Conservation (phyloP, 2,329 filamentous ascomycete species). For the Neofusicoccum laricinum region DNA sequence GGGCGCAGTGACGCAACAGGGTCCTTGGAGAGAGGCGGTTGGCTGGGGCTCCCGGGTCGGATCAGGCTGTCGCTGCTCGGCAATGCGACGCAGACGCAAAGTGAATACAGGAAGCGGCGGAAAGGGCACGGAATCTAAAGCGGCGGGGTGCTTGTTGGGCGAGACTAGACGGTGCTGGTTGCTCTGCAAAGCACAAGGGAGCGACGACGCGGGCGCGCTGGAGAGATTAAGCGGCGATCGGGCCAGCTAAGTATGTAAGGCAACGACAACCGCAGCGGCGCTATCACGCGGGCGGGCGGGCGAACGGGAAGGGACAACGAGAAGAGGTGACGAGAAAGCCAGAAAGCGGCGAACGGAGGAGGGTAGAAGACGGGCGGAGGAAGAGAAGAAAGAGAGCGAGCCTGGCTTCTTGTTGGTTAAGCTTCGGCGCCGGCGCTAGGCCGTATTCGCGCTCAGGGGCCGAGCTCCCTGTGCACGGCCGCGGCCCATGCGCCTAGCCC, state of each 20-base stretch:
- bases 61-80: background rate
- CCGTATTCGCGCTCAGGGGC: background rate
- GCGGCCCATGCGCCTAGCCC: background rate
- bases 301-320: slow-evolving; percentile 18
- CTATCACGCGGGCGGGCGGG: slow-evolving; percentile 15
- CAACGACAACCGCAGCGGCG: slow-evolving; percentile 13
- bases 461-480: background rate
- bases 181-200: slow-evolving; percentile 24
- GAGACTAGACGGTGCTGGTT: slow-evolving; percentile 14
- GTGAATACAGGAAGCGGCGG: slow-evolving; percentile 1
- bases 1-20: slow-evolving; percentile 7
- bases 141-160: background rate
- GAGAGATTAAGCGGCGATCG: slow-evolving; percentile 25
- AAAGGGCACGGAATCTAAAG: no score
- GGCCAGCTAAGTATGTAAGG: slow-evolving; percentile 32
- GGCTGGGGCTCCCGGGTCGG: background rate
- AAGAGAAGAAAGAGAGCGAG: slow-evolving; percentile 26
- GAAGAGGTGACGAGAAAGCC: slow-evolving; percentile 22
- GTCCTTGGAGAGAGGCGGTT: background rate
- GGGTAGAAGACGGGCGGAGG: slow-evolving; percentile 63
- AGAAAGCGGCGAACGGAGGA: slow-evolving; percentile 64
- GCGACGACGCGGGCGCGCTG: slow-evolving; percentile 36
- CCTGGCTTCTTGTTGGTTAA: background rate
- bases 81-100: background rate
- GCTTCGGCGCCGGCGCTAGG: background rate